phyloP scores from a whole-genome alignment of 768 basidiomycete genomes.

The Suillus decipiens region DNA sequence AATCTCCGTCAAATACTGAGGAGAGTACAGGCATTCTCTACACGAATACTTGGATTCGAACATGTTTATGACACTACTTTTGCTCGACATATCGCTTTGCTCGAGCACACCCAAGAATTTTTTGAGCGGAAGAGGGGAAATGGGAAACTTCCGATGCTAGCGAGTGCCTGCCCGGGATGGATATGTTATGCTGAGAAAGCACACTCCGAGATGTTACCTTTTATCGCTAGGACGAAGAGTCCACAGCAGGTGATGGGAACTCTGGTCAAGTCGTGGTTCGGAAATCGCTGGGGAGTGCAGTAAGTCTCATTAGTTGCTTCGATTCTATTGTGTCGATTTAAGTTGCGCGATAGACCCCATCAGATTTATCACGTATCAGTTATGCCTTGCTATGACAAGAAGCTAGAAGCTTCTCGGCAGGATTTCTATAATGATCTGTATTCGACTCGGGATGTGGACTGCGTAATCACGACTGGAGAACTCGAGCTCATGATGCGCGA shows the following conservation, averaged over 20 bases:
- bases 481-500: conserved; percentile 83
- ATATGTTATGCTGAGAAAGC: conserved; percentile 99
- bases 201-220: conserved; percentile 90
- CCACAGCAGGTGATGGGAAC: conserved; percentile 95
- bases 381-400: conserved; percentile 99
- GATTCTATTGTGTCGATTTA: conserved; percentile 10
- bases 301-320: conserved; percentile 40
- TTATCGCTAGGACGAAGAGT: conserved; percentile 85
- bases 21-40: conserved; percentile 72
- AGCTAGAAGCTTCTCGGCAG: conserved; percentile 92
- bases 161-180: conserved; percentile 98
- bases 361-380: conserved; percentile 95
- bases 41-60: conserved; percentile 67
- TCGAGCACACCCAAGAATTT: conserved; percentile 83
- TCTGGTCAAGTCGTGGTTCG: conserved; percentile 89
- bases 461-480: conserved; percentile 96
- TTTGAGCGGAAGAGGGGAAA: conserved; percentile 57
- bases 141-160: conserved; percentile 79
- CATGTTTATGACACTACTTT: conserved; percentile 95
- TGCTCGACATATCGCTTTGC: conserved; percentile 81
- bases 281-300: conserved; percentile 62
- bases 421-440: conserved; percentile 88
- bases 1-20: conserved; percentile 64
- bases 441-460: conserved; percentile 91
- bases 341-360: conserved; percentile 57